phyloP scores from a whole-genome alignment of 2,329 filamentous ascomycete species.

The Alternaria hordeiaustralica region DNA sequence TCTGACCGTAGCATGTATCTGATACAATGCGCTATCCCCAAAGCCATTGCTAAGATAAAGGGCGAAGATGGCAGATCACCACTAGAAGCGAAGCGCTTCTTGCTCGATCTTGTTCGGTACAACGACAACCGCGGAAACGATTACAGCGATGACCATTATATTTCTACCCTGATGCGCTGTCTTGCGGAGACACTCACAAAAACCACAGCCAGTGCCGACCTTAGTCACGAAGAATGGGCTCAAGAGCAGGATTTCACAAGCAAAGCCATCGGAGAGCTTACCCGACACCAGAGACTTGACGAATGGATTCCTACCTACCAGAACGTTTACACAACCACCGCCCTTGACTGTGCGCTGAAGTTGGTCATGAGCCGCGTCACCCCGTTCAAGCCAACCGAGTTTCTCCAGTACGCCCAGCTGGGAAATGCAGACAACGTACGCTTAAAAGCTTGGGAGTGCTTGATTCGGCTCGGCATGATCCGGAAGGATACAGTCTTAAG shows the following conservation, averaged over 20 bases:
- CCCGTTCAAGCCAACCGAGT: conserved; percentile 61
- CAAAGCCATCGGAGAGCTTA: conserved; percentile 66
- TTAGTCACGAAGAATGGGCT: conserved; percentile 53
- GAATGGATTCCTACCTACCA: conserved; percentile 72
- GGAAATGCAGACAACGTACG: conserved; percentile 68
- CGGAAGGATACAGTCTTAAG: conserved; percentile 60
- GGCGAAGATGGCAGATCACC: conserved; percentile 79
- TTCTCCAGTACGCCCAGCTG: conserved; percentile 66
- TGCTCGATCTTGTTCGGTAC: conserved; percentile 87
- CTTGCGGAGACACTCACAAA: conserved; percentile 61
- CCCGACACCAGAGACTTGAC: conserved; percentile 68
- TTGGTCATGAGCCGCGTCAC: conserved; percentile 62
- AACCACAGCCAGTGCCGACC: conserved; percentile 48
- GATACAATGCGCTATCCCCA: conserved; percentile 82
- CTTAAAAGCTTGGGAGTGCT: conserved; percentile 63
- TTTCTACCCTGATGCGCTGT: conserved; percentile 76
- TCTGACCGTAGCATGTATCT: conserved; percentile 83
- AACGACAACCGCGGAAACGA: conserved; percentile 94
- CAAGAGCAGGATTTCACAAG: conserved; percentile 62
- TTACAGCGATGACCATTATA: conserved; percentile 88
- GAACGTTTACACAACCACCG: conserved; percentile 68
- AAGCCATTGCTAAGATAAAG: conserved; percentile 79
- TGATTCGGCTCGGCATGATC: conserved; percentile 61
- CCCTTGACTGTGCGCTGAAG: conserved; percentile 64
- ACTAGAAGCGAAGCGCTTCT: conserved; percentile 77